Evolutionary conservation across 2,329 filamentous ascomycete species (phyloP), one percentile per base, ranked within the genome.

Genomic region (Colletotrichum sp.): DNA sequence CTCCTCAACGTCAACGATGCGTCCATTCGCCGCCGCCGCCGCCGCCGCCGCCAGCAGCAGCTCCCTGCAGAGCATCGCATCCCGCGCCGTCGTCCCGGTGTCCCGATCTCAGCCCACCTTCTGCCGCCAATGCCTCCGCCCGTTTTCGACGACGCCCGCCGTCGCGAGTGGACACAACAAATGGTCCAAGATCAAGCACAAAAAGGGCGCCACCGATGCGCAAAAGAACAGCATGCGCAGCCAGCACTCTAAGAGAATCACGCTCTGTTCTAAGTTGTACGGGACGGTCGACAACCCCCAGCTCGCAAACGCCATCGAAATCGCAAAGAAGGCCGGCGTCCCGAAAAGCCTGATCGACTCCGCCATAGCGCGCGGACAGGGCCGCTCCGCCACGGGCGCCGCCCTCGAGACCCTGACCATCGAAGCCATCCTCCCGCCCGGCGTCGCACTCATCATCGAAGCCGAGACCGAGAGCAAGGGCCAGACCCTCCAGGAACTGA

Each of bases 121-220:
- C 78, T 92, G 90, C 79, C 85, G 84, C 52, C 85, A 84, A 84
- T 91, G 88, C 78, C 82, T 86, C 73, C 89, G 90, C 70, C 81
- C 84, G 44, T 88, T 93, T 76, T 84, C 84, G 71, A 87, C 87
- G 19, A 88, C 87, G 19, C 78, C 88, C 11, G 74, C 80, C 9
- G 81, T 85, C 16, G 85, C 86, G 77, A 93, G 94, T 29, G 96
- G 96, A 16, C 96, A 98, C 86, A 98, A 94, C 85, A 94, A 96
- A 83, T 99, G 97, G 97, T 96, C 95, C 74, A 98, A 97, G 82
- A 99, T 98, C 86, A 95, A 94, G 82, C 97, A 99, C 85, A 95
- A 97, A 84, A 99, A 99, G 85, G 96, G 94, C 68, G 95, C 93
- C 77, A 94, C 93, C 74, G 97, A 99, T 84, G 90, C 90, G 75